Evolutionary conservation across 192 early-diverging fungal genomes (phyloP), one percentile per base, ranked within the genome.

Genomic region (Glomus cerebriforme): DNA sequence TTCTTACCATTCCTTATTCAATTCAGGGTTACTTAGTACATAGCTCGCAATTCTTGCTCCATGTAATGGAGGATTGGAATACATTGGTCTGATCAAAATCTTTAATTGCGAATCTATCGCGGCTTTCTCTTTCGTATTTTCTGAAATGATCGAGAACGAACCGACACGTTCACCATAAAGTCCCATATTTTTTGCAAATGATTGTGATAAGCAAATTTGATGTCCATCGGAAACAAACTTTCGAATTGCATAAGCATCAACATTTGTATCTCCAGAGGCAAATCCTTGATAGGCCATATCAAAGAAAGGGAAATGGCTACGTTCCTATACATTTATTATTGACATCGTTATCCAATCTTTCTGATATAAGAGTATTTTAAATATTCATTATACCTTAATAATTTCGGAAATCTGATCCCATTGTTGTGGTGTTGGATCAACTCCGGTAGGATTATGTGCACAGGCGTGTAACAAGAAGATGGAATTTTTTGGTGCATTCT

Each of bases 221-320:
- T 93, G 89, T 24, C 93, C 95, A 26, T 86, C 86, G 29, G 81
- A 86, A n/a, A 96, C 93, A 86, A 99, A 99, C 81, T 93, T 88
- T 76, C 98, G 95, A 77, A 99, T 83, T 65, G 97, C 96, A 78
- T 93, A 94, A 10, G 98, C 97, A 84, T 99, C 98, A 77, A 88
- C 87, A 86, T 89, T 86, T 59, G 91, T 91, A 84, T 93, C 88
- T 75, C 98, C 98, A 8, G 96, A 97, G 22, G 98, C 98, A 82
- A 99, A 99, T 45, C 98, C 98, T 90, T 99, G 97, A 90, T 99
- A 99, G 29, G 98, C 98, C 95, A 96, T 97, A 84, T 99, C 98
- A 76, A 99, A 99, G 91, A 98, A 99, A 58, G 92, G 86, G 73
- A 97, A 90, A 88, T 97, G 96, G 22, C 90, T 87, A 80, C 88